Conservation (phyloP, 2,329 filamentous ascomycete species). For the Clarireedia paspali region DNA sequence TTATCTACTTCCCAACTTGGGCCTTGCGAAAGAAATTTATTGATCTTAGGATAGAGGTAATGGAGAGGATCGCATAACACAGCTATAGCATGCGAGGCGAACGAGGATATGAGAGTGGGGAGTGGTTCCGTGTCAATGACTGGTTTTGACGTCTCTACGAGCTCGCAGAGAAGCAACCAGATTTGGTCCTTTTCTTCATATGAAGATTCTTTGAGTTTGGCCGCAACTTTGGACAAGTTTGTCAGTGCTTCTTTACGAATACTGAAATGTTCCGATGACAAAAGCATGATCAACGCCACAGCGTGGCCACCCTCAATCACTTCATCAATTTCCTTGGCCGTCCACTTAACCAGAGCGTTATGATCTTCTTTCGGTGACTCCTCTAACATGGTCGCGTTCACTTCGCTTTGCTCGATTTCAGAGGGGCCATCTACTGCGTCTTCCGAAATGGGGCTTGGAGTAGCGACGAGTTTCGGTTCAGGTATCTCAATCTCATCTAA, state of each 20-base stretch:
- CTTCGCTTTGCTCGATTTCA: constrained; percentile 12
- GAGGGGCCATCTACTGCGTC: constrained; percentile 3
- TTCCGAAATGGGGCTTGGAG: neutral
- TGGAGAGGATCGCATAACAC: constrained; percentile 73
- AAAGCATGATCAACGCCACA: constrained; percentile 61
- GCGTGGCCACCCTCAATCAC: constrained; percentile 72
- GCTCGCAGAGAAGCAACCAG: constrained; percentile 71
- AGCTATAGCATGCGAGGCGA: constrained; percentile 61
- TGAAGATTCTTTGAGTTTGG: constrained; percentile 57
- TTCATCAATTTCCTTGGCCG: constrained; percentile 68
- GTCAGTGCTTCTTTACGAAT: constrained; percentile 72
- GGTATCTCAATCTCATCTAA: constrained; percentile 22
- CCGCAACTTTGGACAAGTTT: constrained; percentile 58
- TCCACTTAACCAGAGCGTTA: constrained; percentile 54
- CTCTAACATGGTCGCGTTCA: constrained; percentile 14
- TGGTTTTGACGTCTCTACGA: constrained; percentile 63
- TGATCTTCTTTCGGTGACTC: constrained; percentile 34
- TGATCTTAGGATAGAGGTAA: constrained; percentile 78
- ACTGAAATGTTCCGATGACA: constrained; percentile 66
- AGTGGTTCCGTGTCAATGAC: constrained; percentile 50
- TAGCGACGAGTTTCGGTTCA: constrained; percentile 1
- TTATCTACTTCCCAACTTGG: constrained; percentile 70
- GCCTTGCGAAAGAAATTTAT: constrained; percentile 70
- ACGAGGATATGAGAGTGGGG: constrained; percentile 67
- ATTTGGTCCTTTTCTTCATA: constrained; percentile 71